A percentile compares a stretch with the other conserved stretches of the same genome.
Conservation (phyloP, 352 stramenopile genomes). For the Discostella stelligera region DNA sequence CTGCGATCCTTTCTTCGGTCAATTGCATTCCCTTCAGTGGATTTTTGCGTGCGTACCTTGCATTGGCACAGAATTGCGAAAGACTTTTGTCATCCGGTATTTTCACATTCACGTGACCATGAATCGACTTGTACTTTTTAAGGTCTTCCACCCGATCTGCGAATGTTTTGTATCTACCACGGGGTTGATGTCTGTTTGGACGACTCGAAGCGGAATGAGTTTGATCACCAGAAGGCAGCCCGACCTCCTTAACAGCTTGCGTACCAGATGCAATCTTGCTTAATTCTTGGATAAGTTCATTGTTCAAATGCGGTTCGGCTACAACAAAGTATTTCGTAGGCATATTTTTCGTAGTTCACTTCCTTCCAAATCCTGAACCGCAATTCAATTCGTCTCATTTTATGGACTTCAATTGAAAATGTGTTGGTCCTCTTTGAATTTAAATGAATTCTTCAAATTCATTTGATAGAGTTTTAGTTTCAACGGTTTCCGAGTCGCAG, state of each 20-base stretch:
- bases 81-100: constrained; percentile 11
- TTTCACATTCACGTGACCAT: constrained; percentile 10
- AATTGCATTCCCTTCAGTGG: constrained; percentile 4
- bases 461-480: constrained; percentile 10
- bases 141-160: constrained; percentile 7
- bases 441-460: constrained; percentile 8
- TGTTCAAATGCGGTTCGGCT: background rate
- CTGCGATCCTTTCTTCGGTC: constrained; percentile 15
- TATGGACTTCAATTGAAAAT: background rate
- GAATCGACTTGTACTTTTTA: background rate
- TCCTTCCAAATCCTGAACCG: background rate
- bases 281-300: background rate
- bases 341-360: background rate
- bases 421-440: constrained; percentile 11
- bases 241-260: background rate
- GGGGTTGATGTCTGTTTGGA: background rate
- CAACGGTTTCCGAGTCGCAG: background rate
- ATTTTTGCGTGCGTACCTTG: constrained; percentile 5
- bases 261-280: background rate
- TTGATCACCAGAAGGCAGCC: background rate
- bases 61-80: constrained; percentile 8
- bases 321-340: constrained; percentile 13
- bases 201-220: background rate
- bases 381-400: background rate
- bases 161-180: constrained; percentile 12